Percentiles rank a stretch among this genome's conserved stretches.
These are phyloP conservation scores for Sporisorium reilianum DNA, from an alignment of 1,284 basidiomycete genomes.

Conservation along the genomic window DNA sequence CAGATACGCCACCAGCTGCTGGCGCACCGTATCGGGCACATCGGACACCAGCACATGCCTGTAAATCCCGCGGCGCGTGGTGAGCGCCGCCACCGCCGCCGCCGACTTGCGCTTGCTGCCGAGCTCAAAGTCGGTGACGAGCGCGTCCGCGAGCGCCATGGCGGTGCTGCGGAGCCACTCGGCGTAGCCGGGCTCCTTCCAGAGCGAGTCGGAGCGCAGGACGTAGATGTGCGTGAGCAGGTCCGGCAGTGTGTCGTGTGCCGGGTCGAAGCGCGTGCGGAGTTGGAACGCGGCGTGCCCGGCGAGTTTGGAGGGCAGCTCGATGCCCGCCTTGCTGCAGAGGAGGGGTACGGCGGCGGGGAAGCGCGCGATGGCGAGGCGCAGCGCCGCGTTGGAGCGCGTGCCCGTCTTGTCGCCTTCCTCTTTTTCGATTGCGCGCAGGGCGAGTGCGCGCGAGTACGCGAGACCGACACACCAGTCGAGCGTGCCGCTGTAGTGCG, in stretches of 20 bases:
- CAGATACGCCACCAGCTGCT: conserved; percentile 59
- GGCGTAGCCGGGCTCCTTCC: conserved; percentile 57
- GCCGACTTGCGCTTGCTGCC: conserved; percentile 6
- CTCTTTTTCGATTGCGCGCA: conserved; percentile 58
- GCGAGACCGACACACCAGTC: conserved; percentile 64
- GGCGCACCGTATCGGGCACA: conserved; percentile 61
- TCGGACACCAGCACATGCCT: conserved; percentile 67
- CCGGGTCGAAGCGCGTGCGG: conserved; percentile 14
- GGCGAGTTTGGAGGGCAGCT: conserved; percentile 41
- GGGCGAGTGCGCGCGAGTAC: conserved; percentile 60
- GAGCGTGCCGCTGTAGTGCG: conserved; percentile 43
- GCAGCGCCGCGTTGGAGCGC: conserved; percentile 49
- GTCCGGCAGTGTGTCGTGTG: conserved; percentile 40
- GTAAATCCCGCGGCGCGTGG: conserved; percentile 57
- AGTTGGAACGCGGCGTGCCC: conserved; percentile 32
- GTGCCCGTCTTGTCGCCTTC: conserved; percentile 42
- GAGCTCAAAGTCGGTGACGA: conserved; percentile 26
- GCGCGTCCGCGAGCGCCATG: conserved; percentile 19
- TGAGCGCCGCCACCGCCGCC: conserved; percentile 28
- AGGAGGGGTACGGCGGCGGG: conserved; percentile 57
- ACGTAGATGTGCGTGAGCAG: conserved; percentile 65
- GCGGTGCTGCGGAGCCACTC: conserved; percentile 57
- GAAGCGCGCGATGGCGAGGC: conserved; percentile 60
- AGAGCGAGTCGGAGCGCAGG: conserved; percentile 59
- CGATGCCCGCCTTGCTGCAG: conserved; percentile 56